phyloP scores from a whole-genome alignment of 768 basidiomycete species.

The Lactifluus rugatus region DNA sequence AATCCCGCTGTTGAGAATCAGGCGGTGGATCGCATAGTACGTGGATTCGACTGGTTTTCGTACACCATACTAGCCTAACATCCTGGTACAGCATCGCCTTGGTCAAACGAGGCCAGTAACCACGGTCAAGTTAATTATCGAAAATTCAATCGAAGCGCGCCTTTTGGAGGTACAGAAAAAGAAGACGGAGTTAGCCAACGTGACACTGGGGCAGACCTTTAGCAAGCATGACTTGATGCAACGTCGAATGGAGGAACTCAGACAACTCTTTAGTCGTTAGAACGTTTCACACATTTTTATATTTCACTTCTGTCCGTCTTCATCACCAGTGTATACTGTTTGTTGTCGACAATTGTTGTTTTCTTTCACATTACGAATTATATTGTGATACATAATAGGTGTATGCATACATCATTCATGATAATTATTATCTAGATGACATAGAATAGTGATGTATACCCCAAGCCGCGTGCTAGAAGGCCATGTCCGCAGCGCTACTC shows the following conservation, averaged over 20 bases:
- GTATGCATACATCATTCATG: constrained; percentile 10
- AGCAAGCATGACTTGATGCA: constrained; percentile 83
- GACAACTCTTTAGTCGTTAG: constrained; percentile 53
- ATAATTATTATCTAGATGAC: constrained; percentile 11
- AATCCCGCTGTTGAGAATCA: constrained; percentile 97
- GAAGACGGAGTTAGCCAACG: constrained; percentile 89
- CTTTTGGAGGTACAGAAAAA: constrained; percentile 89
- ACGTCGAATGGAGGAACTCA: constrained; percentile 81
- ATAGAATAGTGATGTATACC: constrained; percentile 10
- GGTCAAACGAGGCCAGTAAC: constrained; percentile 90
- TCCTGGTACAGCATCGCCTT: constrained; percentile 66
- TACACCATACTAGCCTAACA: background rate
- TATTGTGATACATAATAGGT: constrained; percentile 11
- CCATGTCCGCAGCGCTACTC: constrained; percentile 67
- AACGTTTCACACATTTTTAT: background rate
- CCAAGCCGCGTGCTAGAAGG: constrained; percentile 37
- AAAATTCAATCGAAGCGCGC: constrained; percentile 87
- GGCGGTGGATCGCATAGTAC: constrained; percentile 92
- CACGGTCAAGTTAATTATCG: constrained; percentile 88
- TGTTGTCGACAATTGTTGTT: background rate
- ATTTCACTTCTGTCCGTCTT: background rate
- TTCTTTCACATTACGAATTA: background rate
- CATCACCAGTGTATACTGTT: background rate
- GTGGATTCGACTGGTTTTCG: constrained; percentile 24
- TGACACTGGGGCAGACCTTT: constrained; percentile 81